phyloP scores from a whole-genome alignment of 2,329 filamentous ascomycete genomes.

The Alternaria atra region DNA sequence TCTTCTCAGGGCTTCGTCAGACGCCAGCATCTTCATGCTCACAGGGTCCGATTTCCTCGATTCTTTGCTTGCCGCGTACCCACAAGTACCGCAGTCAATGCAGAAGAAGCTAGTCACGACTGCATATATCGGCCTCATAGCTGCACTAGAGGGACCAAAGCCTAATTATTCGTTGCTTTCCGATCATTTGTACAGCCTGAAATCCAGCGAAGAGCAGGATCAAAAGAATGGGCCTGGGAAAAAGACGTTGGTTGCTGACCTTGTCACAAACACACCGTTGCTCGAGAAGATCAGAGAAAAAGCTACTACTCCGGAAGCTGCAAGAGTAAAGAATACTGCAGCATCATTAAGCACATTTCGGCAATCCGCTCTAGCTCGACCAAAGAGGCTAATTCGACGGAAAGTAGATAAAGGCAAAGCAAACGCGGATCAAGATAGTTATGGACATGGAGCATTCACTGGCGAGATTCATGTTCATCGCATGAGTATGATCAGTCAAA shows the following conservation, averaged over 20 bases:
- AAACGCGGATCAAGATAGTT: constrained; percentile 47
- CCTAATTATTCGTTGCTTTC: constrained; percentile 78
- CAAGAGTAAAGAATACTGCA: constrained; percentile 68
- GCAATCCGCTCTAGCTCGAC: constrained; percentile 60
- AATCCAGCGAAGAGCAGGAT: constrained; percentile 73
- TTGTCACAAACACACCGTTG: constrained; percentile 82
- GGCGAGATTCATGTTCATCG: constrained; percentile 75
- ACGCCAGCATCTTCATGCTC: constrained; percentile 70
- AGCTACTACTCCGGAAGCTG: constrained; percentile 60
- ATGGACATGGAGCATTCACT: constrained; percentile 46
- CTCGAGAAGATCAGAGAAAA: constrained; percentile 69
- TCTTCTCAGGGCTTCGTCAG: constrained; percentile 69
- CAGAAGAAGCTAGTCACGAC: constrained; percentile 75
- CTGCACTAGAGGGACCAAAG: constrained; percentile 71
- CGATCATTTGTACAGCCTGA: constrained; percentile 85
- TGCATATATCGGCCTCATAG: constrained; percentile 76
- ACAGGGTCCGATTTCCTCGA: constrained; percentile 90
- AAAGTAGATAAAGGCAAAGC: constrained; percentile 74
- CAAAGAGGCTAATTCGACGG: constrained; percentile 62
- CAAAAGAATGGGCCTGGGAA: constrained; percentile 51
- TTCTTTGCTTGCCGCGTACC: constrained; percentile 72
- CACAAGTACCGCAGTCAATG: constrained; percentile 68
- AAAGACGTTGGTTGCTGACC: constrained; percentile 76
- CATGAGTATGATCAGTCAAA: constrained; percentile 83
- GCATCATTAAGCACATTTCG: constrained; percentile 68